Conservation (phyloP, 108 stramenopile genomes). For the Skeletonema tropicum region DNA sequence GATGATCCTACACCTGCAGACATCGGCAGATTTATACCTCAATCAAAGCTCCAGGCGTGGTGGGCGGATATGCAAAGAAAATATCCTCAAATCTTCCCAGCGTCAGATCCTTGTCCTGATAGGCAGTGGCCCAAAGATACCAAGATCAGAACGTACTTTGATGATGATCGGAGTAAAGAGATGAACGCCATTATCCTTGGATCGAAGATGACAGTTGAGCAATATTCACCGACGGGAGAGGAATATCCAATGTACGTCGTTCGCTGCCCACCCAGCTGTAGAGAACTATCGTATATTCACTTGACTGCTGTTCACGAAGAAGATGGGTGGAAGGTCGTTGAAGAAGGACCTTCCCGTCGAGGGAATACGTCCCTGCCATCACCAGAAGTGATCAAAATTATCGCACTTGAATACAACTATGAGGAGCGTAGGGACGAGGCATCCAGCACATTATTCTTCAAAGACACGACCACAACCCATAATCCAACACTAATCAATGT, state of each 20-base stretch:
- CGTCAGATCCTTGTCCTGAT: background rate
- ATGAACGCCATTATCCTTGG: background rate
- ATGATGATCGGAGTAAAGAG: background rate
- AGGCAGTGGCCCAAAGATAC: background rate
- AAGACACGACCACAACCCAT: background rate
- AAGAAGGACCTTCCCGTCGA: background rate
- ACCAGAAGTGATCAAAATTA: conserved; percentile 5
- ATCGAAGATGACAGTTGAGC: background rate
- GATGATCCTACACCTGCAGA: background rate
- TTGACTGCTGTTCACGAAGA: background rate
- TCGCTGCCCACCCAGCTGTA: background rate
- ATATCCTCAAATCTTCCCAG: background rate
- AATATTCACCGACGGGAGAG: background rate
- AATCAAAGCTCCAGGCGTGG: background rate
- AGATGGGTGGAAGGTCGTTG: background rate
- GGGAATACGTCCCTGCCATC: background rate
- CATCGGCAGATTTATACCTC: background rate
- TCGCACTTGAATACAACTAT: conserved; percentile 1
- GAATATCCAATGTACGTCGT: background rate
- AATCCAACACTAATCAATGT: conserved; percentile 17
- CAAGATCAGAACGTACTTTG: background rate
- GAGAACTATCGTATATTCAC: background rate
- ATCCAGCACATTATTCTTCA: conserved; percentile 24
- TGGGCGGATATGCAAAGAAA: background rate
- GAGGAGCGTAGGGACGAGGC: conserved; percentile 19